Base-by-base conservation (phyloP, 148 eudicot genomes). In the Vaccinium macrocarpon region DNA sequence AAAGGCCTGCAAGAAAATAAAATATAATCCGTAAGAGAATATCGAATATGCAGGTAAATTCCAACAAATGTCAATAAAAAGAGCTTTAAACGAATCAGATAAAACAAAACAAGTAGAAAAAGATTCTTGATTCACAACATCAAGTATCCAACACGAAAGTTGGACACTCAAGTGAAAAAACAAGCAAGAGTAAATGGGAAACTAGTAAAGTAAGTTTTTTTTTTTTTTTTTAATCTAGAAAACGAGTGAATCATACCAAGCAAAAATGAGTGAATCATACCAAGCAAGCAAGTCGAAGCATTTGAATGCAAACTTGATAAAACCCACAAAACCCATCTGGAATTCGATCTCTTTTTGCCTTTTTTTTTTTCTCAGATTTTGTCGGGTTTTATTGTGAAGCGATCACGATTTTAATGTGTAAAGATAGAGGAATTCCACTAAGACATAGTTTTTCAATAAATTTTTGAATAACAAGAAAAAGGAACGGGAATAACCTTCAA, bases 1-100 rank as follows among this genome's bases (percentile, higher is more conserved):
- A 83, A 66, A 83, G 86, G 85, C 88, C 85, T 86, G 85, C 85
- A 82, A 81, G 76, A n/a, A 52, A 72, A 71, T 29, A 15, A 0
- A 71, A 71, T 13, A 38, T 38, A 62, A 19, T 11, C 23, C 32
- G 0, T 59, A 16, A 12, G 68, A 10, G 0, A 51, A 10, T 80
- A 38, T 3, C 14, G 23, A 35, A 78, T 8, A 78, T 14, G 12
- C 32, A 53, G 14, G 1, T 78, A 53, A 18, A 29, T 29, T 32
- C 8, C 2, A 13, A 42, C 38, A 29, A 13, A 72, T 16, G 49
- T 72, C 16, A 16, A 29, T 70, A 27, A 72, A 6, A 72, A 16
- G 49, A 13, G 46, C 10, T 32, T 72, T 6, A 35, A 72, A 72
- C 7, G 19, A 1, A 59, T 27, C 35, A 29, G 12, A 38, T 38